These are phyloP conservation scores for Nakazawaea wickerhamii DNA, from an alignment of 805 yeast species.

Conservation along the genomic window DNA sequence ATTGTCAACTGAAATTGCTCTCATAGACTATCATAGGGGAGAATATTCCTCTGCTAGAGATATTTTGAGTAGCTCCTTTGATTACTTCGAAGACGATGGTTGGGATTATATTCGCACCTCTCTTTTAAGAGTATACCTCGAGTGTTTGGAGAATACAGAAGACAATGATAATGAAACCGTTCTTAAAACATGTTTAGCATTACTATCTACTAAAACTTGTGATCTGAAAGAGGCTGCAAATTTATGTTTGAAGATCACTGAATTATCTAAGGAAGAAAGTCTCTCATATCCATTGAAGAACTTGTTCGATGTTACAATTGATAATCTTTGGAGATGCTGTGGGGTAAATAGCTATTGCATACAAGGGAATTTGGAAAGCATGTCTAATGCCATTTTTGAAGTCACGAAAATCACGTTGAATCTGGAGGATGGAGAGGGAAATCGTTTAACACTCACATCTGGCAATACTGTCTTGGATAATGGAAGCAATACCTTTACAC, in stretches of 20 bases:
- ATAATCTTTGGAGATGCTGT: constrained; percentile 32
- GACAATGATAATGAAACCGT: constrained; percentile 21
- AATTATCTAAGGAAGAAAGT: constrained; percentile 8
- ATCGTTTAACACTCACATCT: constrained; percentile 11
- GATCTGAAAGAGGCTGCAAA: constrained; percentile 16
- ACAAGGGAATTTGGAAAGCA: constrained; percentile 28
- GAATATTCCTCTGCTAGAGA: constrained; percentile 57
- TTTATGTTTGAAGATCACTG: constrained; percentile 17
- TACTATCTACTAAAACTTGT: constrained; percentile 26
- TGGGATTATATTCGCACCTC: constrained; percentile 70
- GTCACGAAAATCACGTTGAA: constrained; percentile 16
- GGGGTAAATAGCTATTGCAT: constrained; percentile 33
- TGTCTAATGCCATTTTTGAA: constrained; percentile 12
- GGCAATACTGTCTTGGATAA: constrained; percentile 8
- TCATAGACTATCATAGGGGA: constrained; percentile 52
- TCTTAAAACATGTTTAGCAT: constrained; percentile 34
- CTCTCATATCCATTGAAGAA: constrained; percentile 26
- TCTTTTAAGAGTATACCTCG: constrained; percentile 61
- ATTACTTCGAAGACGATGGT: constrained; percentile 58
- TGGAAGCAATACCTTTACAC: constrained; percentile 13
- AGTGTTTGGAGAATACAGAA: constrained; percentile 49
- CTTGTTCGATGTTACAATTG: constrained; percentile 31
- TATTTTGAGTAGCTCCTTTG: constrained; percentile 63
- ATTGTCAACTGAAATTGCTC: constrained; percentile 73
- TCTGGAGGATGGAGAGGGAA: constrained; percentile 14